Base-by-base conservation (phyloP, 495 filamentous ascomycete genomes). In the Aspergillus steynii region DNA sequence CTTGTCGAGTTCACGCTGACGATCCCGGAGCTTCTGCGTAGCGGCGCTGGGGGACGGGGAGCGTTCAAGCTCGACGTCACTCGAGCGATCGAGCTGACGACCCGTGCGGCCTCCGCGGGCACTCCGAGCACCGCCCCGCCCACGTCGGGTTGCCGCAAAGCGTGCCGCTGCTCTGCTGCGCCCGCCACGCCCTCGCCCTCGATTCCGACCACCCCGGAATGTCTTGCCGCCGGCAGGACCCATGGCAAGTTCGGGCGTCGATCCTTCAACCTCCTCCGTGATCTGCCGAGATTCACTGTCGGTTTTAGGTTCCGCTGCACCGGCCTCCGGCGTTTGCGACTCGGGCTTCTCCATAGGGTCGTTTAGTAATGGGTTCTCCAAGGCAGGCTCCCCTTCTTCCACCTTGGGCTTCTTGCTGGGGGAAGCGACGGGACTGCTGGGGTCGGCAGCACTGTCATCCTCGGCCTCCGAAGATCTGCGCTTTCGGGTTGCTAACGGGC, bases 1-100 rank as follows among this genome's bases (percentile, higher is more conserved):
- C 14, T 68, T 65, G 34, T 76, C 72, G 34, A 85, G 37, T 58
- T 79, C 73, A 4, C 72, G 75, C 60, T 80, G 77, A 5, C 78
- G 76, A 29, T 71, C 63, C 31, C 75, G 75, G 9, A 81, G 68
- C 26, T 67, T 74, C 52, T 76, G 71, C 3, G 74, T 73, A 9
- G 60, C 59, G 7, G 71, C 68, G 58, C 63, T 72, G 5, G 76
- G 78, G 6, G 71, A 74, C 3, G 74, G 76, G 8, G 77, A 72
- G 25, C 71, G 78, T 25, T 68, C 70, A 50, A 71, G 66, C 29
- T 74, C 69, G 15, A 67, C 60, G 56, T 74, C 71, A 37, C 64
- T 67, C 12, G 70, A 71, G 20, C 68, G 61, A 55, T 71, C 65
- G 55, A 54, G 46, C 28, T 67, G 64, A 32, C 67, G 63, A 32